These are phyloP conservation scores for Penicillium daleae DNA, from an alignment of 495 filamentous ascomycete species.

Conservation along the genomic window DNA sequence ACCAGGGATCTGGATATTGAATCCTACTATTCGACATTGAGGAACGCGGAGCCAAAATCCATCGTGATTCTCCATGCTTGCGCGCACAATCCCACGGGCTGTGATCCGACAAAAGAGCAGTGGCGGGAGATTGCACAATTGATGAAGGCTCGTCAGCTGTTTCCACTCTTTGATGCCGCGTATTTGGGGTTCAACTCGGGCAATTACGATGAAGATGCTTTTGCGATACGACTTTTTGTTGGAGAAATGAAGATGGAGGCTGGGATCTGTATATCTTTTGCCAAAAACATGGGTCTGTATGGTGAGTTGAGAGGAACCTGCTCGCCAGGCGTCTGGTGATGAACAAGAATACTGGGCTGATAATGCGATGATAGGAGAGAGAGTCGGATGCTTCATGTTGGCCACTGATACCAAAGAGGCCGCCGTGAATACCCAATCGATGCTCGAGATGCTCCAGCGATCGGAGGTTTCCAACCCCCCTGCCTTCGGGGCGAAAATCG, in stretches of 20 bases:
- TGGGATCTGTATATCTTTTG: slow-evolving; percentile 44
- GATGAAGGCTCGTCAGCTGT: slow-evolving; percentile 35
- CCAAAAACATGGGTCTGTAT: slow-evolving; percentile 43
- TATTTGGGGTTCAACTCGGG: slow-evolving; percentile 52
- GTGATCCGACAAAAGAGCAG: slow-evolving; percentile 45
- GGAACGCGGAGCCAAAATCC: slow-evolving; percentile 25
- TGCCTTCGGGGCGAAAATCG: slow-evolving; percentile 45
- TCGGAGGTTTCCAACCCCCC: slow-evolving; percentile 47
- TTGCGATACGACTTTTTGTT: slow-evolving; percentile 43
- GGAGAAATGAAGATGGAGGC: slow-evolving; percentile 34
- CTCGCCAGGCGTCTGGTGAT: not conserved
- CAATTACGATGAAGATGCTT: slow-evolving; percentile 45
- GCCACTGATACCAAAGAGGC: not conserved
- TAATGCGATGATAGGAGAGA: not conserved
- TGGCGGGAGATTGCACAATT: slow-evolving; percentile 43
- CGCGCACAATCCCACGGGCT: slow-evolving; percentile 52
- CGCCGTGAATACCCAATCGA: slow-evolving; percentile 27
- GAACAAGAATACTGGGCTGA: not conserved
- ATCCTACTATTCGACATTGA: slow-evolving; percentile 25
- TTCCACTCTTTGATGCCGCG: slow-evolving; percentile 50
- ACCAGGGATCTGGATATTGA: slow-evolving; percentile 27
- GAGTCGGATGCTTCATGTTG: not conserved
- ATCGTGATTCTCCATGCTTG: slow-evolving; percentile 51
- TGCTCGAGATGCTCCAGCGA: slow-evolving; percentile 41
- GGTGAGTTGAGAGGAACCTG: not conserved